Percentiles rank a stretch among this genome's conserved stretches.
Conservation (phyloP, 805 yeast genomes). For the Candida sphagnicola region DNA sequence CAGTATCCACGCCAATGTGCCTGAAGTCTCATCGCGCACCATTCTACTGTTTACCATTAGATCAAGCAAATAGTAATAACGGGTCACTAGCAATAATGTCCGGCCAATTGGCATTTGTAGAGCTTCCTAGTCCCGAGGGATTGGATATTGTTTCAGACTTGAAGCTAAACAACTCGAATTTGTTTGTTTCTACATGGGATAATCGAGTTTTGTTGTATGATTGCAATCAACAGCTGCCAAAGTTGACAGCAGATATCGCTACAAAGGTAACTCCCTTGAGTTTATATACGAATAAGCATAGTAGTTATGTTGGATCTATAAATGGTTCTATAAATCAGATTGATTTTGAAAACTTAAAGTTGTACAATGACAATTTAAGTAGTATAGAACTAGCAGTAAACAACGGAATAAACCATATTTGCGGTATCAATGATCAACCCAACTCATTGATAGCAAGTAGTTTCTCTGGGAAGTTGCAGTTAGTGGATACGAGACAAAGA, state of each 20-base stretch:
- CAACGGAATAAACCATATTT: constrained; percentile 35
- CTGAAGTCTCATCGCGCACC: no score
- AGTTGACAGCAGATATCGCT: neutral
- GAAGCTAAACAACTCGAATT: constrained; percentile 25
- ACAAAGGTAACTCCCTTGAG: constrained; percentile 2
- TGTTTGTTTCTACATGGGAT: constrained; percentile 60
- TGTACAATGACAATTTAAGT: constrained; percentile 9
- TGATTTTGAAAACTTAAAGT: constrained; percentile 43
- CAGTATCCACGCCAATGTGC: no score
- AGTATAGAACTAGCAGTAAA: constrained; percentile 12
- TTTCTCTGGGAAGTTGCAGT: constrained; percentile 54
- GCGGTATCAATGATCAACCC: constrained; percentile 17
- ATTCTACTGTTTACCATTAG: no score
- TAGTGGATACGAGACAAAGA: constrained; percentile 38
- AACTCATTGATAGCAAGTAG: constrained; percentile 50
- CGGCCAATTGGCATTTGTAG: constrained; percentile 7
- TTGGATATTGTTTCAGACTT: constrained; percentile 43
- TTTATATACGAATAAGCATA: constrained; percentile 10
- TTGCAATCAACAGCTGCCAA: constrained; percentile 5
- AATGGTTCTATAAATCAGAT: constrained; percentile 52
- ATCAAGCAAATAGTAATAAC: neutral
- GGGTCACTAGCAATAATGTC: neutral
- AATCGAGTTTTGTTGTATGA: constrained; percentile 44
- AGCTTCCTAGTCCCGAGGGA: constrained; percentile 19
- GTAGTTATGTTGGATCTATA: constrained; percentile 45